Evolutionary conservation across 352 stramenopile genomes (phyloP), one percentile per base, ranked within the genome.

Genomic region (Phytophthora fragariaefolia): DNA sequence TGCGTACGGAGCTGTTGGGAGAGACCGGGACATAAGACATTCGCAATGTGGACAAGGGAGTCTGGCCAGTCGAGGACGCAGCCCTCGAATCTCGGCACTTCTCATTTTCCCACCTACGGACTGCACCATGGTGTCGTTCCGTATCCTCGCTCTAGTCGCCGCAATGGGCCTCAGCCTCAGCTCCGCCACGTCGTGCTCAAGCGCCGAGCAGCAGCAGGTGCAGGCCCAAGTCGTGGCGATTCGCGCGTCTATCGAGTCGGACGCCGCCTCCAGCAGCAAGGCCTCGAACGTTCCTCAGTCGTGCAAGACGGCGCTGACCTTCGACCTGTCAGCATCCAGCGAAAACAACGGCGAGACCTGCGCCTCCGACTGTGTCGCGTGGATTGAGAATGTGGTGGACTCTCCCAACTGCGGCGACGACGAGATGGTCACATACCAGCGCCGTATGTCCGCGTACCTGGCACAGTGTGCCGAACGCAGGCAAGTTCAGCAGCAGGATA

Each of bases 361-460:
- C 43, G 26, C 52, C 0, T 57, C 15, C 34, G 34, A 70, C 48
- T 76, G 69, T 32, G 20, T 66, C 47, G 22, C 40, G 20, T 76
- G 63, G 63, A 60, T 76, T 4, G 47, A 66, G 2, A 13, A 34
- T 4, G 32, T 76, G 18, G 47, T 76, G 32, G 63, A 64, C 32
- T 18, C 26, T 13, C 10, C 56, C 12, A 52, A 51, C n/a, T 76
- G 69, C 50, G 63, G n/a, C 27, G 60, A 63, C 34, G 40, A 67
- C 40, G 63, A 63, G 47, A 62, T 76, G 57, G 26, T 53, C 24
- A 54, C 48, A 57, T 71, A 71, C 43, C 63, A 71, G 26, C 56
- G 57, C 34, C 63, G 63, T 15, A 67, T 73, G 63, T 22, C 53
- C 15, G 57, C 54, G 20, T 71, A 68, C 27, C 40, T 65, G 30